A percentile compares a stretch with the other conserved stretches of the same genome.
Evolutionary conservation across 306 rosid species (phyloP).

Genomic region (Astragalus glycyphyllos): DNA sequence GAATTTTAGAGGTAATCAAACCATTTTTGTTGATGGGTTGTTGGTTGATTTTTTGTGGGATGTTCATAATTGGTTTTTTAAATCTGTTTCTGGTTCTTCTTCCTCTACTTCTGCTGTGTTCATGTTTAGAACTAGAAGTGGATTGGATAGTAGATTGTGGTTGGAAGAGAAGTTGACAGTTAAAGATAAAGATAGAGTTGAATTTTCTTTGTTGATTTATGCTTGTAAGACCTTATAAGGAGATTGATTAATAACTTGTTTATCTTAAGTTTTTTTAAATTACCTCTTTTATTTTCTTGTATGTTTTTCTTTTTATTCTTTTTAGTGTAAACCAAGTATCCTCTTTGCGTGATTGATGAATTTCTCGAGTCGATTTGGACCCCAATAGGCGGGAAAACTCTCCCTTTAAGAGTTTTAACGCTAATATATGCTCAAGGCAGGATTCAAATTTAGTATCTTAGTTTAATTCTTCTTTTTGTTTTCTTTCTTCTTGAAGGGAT

Average conservation of each 20-base stretch:
- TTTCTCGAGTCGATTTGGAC: too few species aligned
- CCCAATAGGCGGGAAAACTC: too few species aligned
- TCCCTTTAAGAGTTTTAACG: too few species aligned
- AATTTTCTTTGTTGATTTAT: slow-evolving; percentile 86
- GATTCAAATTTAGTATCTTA: too few species aligned
- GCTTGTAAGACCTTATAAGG: slow-evolving; percentile 75
- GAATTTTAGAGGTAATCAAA: slow-evolving; percentile 95
- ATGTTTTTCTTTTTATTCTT: neutral
- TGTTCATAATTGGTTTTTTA: slow-evolving; percentile 92
- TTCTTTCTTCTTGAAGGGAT: slow-evolving; percentile 46
- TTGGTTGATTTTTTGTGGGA: slow-evolving; percentile 94
- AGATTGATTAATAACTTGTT: neutral
- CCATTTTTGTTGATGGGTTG: slow-evolving; percentile 86
- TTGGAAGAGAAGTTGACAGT: slow-evolving; percentile 64
- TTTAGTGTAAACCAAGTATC: too few species aligned
- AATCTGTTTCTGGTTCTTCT: slow-evolving; percentile 19
- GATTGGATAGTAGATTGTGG: slow-evolving; percentile 88
- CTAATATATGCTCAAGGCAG: too few species aligned
- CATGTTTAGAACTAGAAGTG: slow-evolving; percentile 88
- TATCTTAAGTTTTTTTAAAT: neutral
- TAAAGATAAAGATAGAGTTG: slow-evolving; percentile 57
- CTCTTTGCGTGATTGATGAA: too few species aligned
- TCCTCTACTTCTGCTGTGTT: slow-evolving; percentile 73
- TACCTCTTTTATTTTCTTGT: neutral
- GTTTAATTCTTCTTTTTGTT: slow-evolving; percentile 20